A percentile compares a stretch with the other conserved stretches of the same genome.
Conservation (phyloP, 331 rosid genomes). For the Cydonia oblonga region DNA sequence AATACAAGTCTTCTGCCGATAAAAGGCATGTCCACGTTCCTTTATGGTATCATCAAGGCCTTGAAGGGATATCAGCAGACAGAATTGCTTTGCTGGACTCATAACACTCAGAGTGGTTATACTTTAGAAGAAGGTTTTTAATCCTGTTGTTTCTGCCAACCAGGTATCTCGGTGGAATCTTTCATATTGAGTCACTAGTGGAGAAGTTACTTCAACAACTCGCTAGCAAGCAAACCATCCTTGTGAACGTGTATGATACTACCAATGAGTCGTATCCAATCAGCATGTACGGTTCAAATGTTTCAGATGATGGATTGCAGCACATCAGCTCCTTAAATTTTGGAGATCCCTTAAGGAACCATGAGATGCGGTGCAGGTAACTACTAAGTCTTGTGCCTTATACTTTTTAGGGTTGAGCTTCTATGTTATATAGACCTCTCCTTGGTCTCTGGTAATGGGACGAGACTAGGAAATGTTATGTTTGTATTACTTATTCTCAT, state of each 20-base stretch:
- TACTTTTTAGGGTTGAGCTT: neutral
- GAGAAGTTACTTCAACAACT: conserved; percentile 92
- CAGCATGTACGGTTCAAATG: conserved; percentile 78
- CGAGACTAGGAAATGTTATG: neutral
- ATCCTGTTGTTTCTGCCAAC: neutral
- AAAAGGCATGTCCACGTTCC: neutral
- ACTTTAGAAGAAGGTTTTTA: neutral
- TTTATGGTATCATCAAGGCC: neutral
- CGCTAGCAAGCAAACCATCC: conserved; percentile 89
- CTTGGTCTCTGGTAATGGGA: neutral
- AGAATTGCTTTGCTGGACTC: neutral
- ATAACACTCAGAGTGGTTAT: neutral
- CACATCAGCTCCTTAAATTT: conserved; percentile 65
- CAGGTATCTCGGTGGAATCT: conserved; percentile 96
- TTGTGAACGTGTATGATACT: conserved; percentile 83
- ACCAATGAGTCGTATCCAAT: conserved; percentile 65
- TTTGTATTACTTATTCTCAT: too few species aligned
- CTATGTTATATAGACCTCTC: neutral
- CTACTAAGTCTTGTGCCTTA: neutral
- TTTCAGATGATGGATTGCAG: conserved; percentile 47
- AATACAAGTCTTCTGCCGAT: neutral
- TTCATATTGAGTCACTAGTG: conserved; percentile 84
- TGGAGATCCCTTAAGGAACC: conserved; percentile 91
- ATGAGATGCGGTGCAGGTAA: conserved; percentile 97
- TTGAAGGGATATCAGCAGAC: neutral